Evolutionary conservation across 768 basidiomycete species (phyloP).

Genomic region (Gelatoporia subvermispora): DNA sequence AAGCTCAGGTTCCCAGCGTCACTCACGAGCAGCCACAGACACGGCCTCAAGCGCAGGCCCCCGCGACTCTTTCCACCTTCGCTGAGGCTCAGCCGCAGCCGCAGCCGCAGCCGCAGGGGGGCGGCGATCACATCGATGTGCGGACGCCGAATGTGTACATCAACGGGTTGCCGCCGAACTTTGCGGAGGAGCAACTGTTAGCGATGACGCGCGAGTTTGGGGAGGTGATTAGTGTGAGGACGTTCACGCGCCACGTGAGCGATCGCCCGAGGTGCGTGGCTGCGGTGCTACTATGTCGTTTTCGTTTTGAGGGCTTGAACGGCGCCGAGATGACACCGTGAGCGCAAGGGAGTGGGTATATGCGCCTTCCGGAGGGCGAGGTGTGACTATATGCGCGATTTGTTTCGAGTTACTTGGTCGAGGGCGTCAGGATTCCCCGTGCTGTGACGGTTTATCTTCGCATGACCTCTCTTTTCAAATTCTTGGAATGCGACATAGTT

Average conservation of each 20-base stretch:
- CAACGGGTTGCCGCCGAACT: constrained; percentile 82
- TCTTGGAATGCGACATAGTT: background rate
- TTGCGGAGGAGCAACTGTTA: constrained; percentile 73
- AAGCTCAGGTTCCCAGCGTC: background rate
- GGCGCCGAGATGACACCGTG: background rate
- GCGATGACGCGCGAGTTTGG: constrained; percentile 71
- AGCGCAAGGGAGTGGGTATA: too few relatives aligned
- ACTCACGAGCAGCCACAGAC: constrained; percentile 2
- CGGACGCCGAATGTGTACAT: constrained; percentile 74
- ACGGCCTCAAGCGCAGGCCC: constrained; percentile 1
- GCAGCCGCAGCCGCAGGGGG: background rate
- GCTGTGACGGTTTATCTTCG: background rate
- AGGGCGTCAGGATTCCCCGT: constrained; percentile 3
- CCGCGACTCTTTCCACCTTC: background rate
- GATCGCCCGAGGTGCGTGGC: constrained; percentile 53
- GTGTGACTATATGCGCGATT: background rate
- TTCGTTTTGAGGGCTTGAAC: background rate
- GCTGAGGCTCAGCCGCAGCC: background rate
- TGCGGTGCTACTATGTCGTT: constrained; percentile 11
- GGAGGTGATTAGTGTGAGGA: constrained; percentile 69
- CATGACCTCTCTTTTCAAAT: constrained; percentile 1
- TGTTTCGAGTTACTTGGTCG: background rate
- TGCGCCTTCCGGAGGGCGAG: too few relatives aligned
- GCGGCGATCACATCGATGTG: background rate
- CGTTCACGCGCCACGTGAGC: constrained; percentile 79